A percentile compares a stretch with the other conserved stretches of the same genome.
Conservation (phyloP, 2,329 filamentous ascomycete species). For the Samsoniella hepiali region DNA sequence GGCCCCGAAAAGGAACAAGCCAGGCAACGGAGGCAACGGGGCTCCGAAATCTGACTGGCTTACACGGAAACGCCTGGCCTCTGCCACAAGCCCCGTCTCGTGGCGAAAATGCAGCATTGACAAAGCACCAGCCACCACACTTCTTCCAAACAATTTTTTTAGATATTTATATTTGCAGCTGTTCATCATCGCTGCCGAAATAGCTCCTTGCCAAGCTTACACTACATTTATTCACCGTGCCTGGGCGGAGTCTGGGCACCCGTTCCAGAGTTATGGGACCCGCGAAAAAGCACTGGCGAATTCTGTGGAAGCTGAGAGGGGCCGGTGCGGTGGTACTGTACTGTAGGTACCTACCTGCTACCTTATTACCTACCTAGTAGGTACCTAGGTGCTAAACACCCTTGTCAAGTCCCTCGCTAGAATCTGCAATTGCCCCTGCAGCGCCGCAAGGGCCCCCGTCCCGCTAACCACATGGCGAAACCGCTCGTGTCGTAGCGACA, state of each 20-base stretch:
- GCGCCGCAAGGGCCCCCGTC: not conserved
- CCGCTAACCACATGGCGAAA: slow-evolving; percentile 1
- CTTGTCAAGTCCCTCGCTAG: too few species aligned
- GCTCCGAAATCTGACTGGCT: slow-evolving; percentile 9
- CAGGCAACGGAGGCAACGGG: not conserved
- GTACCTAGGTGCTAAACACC: too few species aligned
- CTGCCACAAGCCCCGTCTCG: not conserved
- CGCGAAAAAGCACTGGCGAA: too few species aligned
- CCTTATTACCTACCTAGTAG: too few species aligned
- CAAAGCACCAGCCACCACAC: too few species aligned
- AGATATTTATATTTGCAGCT: not conserved
- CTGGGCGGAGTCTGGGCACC: not conserved
- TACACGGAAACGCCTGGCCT: not conserved
- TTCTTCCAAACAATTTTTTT: too few species aligned
- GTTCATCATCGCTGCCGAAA: not conserved
- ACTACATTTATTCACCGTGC: not conserved
- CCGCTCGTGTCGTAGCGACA: not conserved
- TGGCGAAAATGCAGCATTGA: not conserved
- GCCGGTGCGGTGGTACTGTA: too few species aligned
- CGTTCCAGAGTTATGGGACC: slow-evolving; percentile 17
- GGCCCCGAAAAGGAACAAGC: too few species aligned
- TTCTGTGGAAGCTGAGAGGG: too few species aligned
- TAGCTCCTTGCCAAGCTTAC: not conserved
- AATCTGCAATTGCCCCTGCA: too few species aligned
- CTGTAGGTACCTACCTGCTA: too few species aligned